A percentile compares a stretch with the other conserved stretches of the same genome.
Evolutionary conservation across 2,329 filamentous ascomycete genomes (phyloP).

Genomic region (Monosporascus sp.): DNA sequence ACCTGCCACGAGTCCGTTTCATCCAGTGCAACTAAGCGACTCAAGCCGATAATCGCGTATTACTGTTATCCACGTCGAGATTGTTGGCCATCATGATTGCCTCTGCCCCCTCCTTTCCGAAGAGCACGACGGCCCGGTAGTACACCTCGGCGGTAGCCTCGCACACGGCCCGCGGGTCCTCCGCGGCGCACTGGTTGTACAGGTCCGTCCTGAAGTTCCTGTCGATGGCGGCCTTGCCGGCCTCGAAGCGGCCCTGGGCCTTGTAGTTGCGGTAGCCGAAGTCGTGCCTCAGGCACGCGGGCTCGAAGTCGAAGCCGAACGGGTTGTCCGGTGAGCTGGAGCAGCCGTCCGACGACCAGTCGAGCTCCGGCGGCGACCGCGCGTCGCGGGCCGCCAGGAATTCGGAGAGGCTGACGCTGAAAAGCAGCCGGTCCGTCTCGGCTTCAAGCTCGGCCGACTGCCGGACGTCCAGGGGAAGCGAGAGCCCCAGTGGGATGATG

Average conservation of each 20-base stretch:
- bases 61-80: too few relatives aligned
- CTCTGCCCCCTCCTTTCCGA: constrained; percentile 19
- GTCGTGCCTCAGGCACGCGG: constrained; percentile 49
- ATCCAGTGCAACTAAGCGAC: too few relatives aligned
- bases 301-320: constrained; percentile 37
- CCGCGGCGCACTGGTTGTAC: constrained; percentile 30
- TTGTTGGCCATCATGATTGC: background rate
- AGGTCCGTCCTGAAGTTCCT: constrained; percentile 43
- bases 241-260: constrained; percentile 39
- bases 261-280: constrained; percentile 54
- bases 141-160: constrained; percentile 35
- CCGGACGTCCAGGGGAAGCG: background rate
- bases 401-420: constrained; percentile 33
- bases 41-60: too few relatives aligned
- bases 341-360: constrained; percentile 41
- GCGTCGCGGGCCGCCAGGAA: constrained; percentile 39
- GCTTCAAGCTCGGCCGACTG: constrained; percentile 12
- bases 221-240: constrained; percentile 41
- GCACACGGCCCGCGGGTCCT: constrained; percentile 21
- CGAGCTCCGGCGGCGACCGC: constrained; percentile 31
- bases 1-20: too few relatives aligned
- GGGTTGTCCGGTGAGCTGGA: constrained; percentile 39
- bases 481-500: background rate
- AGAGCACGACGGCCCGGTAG: constrained; percentile 32
- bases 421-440: constrained; percentile 42